Percentiles rank a stretch among this genome's conserved stretches.
Evolutionary conservation across 768 basidiomycete genomes (phyloP).

Genomic region (Calocybe cyanea): DNA sequence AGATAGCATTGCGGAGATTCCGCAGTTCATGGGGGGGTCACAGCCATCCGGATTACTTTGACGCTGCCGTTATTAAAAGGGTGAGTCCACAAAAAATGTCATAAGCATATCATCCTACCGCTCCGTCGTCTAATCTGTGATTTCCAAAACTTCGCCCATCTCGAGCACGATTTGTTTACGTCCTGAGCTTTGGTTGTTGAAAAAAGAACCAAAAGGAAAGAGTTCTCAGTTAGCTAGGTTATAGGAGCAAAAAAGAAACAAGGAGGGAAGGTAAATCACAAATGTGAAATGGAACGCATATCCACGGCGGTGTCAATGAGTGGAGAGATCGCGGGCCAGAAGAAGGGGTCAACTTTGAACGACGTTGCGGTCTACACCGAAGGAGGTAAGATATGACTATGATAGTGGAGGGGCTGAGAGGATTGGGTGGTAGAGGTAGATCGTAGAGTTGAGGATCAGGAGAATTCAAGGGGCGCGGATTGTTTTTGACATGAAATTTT

Average conservation of each 20-base stretch:
- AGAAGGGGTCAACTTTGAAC: slow-evolving; percentile 34
- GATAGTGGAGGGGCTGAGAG: slow-evolving; percentile 36
- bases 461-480: slow-evolving; percentile 43
- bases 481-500: too few species aligned
- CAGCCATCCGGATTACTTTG: too few species aligned
- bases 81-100: too few species aligned
- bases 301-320: slow-evolving; percentile 74
- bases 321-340: slow-evolving; percentile 54
- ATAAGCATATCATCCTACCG: too few species aligned
- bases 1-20: too few species aligned
- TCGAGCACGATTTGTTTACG: slow-evolving; percentile 78
- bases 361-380: slow-evolving; percentile 62
- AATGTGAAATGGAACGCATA: slow-evolving; percentile 84
- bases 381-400: slow-evolving; percentile 74
- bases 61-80: too few species aligned
- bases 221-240: too few species aligned
- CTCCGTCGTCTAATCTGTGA: too few species aligned
- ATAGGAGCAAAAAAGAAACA: too few species aligned
- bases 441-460: slow-evolving; percentile 1
- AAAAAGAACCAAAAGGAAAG: not conserved
- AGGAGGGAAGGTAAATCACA: not conserved
- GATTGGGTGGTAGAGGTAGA: slow-evolving; percentile 7
- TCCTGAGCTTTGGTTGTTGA: slow-evolving; percentile 73
- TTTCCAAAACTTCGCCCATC: slow-evolving; percentile 81
- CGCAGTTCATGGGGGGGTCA: too few species aligned